Percentiles rank a stretch among this genome's conserved stretches.
Conservation (phyloP, 768 basidiomycete genomes). For the Fistulinella prunicolor region DNA sequence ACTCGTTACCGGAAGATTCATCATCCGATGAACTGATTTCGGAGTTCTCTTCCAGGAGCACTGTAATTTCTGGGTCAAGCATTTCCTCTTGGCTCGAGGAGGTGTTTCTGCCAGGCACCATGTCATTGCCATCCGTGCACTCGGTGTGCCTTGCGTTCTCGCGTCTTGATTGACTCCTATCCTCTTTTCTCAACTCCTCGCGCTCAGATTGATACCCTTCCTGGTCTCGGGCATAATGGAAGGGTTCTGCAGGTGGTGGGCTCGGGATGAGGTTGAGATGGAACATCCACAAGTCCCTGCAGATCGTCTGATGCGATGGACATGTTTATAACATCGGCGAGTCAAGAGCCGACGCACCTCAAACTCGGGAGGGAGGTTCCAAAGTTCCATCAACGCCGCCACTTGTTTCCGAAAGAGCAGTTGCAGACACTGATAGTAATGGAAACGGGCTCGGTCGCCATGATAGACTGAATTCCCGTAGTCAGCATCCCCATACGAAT, state of each 20-base stretch:
- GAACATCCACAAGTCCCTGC: slow-evolving; percentile 78
- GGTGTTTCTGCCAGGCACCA: slow-evolving; percentile 5
- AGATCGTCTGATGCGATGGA: slow-evolving; percentile 50
- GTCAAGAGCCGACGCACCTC: slow-evolving; percentile 49
- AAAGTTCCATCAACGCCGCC: slow-evolving; percentile 50
- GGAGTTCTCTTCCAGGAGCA: slow-evolving; percentile 39
- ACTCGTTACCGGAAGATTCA: slow-evolving; percentile 18
- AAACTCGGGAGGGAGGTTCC: slow-evolving; percentile 77
- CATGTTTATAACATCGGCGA: slow-evolving; percentile 2
- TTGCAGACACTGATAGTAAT: slow-evolving; percentile 84
- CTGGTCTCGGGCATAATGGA: slow-evolving; percentile 44
- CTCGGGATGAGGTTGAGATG: slow-evolving; percentile 61
- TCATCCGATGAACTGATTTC: slow-evolving; percentile 33
- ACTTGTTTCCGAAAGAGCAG: slow-evolving; percentile 78
- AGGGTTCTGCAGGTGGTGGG: slow-evolving; percentile 61
- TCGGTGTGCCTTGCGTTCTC: slow-evolving; percentile 17
- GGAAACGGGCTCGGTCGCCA: slow-evolving; percentile 71
- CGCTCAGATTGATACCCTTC: slow-evolving; percentile 15
- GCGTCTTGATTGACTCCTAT: slow-evolving; percentile 3
- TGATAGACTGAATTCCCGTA: slow-evolving; percentile 65
- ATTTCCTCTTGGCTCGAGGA: slow-evolving; percentile 24
- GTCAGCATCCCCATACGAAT: neutral
- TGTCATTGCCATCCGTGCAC: slow-evolving; percentile 9
- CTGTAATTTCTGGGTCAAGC: slow-evolving; percentile 36
- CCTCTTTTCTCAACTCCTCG: slow-evolving; percentile 2